Base-by-base conservation (phyloP, 2,329 filamentous ascomycete species). In the Ceratocystis cubensis region DNA sequence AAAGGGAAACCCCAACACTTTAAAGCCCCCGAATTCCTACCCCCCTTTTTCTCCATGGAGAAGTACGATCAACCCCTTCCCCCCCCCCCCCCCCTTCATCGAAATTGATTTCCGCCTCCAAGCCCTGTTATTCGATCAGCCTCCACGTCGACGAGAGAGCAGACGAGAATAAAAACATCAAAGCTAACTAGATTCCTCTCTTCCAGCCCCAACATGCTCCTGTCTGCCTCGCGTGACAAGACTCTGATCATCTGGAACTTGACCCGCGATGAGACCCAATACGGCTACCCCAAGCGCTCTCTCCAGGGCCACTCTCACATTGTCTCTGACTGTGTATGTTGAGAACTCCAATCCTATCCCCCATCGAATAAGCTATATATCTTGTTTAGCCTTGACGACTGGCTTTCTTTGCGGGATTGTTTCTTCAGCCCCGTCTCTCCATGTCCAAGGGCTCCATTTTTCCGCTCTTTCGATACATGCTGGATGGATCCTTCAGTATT, bases 231-330 rank as follows among this genome's bases (percentile, higher is more conserved):
- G 78, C 91, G 94, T 82, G 94, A 99, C 86, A 96, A 97, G 89
- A 90, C 89, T 74, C 84, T 99, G 79, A 99, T 99, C 84, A 96
- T 99, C 87, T 99, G 94, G 94, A 96, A 96, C 86, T 86, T 99
- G 76, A 97, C 94, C 80, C 93, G 94, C 81, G 92, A 97, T 81
- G 94, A 97, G 83, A 87, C 87, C 78, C 88, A 90, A 78, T 99
- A 97, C 85, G 94, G 94, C 75, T 96, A 96, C 86, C 94, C 94
- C 77, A 97, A 99, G 88, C 88, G 94, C 82, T 95, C 91, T 78
- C 91, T 99, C 74, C 88, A 95, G 83, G 94, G 94, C 77, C 94
- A 99, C 86, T 96, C 92, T 72, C 94, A 99, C 88, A 99, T 99
- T 80, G 92, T 99, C 78, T 97, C 94, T 80, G 94, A 99, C 88